Evolutionary conservation across 441 rosid genomes (phyloP).

Genomic region (Adansonia grandidieri): DNA sequence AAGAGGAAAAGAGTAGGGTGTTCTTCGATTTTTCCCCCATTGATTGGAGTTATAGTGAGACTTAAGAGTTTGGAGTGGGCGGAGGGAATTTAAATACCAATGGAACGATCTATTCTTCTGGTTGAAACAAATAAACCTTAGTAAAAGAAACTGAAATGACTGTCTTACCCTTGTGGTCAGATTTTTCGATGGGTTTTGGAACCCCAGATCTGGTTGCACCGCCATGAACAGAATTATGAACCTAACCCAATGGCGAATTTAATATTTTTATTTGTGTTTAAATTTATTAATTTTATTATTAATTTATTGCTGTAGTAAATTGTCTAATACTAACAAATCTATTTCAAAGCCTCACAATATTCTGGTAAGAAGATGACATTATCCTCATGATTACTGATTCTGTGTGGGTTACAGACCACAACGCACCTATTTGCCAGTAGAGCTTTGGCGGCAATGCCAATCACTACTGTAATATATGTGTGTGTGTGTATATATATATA

Average conservation of each 20-base stretch:
- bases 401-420: too few species aligned
- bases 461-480: too few species aligned
- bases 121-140: background rate
- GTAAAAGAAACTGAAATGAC: background rate
- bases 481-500: too few species aligned
- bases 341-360: too few species aligned
- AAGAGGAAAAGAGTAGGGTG: constrained; percentile 37
- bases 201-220: background rate
- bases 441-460: too few species aligned
- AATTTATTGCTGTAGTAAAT: too few species aligned
- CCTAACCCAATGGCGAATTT: background rate
- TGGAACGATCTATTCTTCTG: background rate
- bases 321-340: too few species aligned
- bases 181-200: background rate
- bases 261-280: background rate
- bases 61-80: background rate
- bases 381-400: too few species aligned
- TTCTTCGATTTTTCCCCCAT: constrained; percentile 45
- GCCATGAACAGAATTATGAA: background rate
- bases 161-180: background rate
- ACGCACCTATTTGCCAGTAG: too few species aligned
- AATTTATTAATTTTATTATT: too few species aligned
- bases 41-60: background rate
- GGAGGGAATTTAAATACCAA: constrained; percentile 10
- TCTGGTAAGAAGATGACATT: too few species aligned